These are phyloP conservation scores for Lactarius vividus DNA, from an alignment of 768 basidiomycete species.

Conservation along the genomic window DNA sequence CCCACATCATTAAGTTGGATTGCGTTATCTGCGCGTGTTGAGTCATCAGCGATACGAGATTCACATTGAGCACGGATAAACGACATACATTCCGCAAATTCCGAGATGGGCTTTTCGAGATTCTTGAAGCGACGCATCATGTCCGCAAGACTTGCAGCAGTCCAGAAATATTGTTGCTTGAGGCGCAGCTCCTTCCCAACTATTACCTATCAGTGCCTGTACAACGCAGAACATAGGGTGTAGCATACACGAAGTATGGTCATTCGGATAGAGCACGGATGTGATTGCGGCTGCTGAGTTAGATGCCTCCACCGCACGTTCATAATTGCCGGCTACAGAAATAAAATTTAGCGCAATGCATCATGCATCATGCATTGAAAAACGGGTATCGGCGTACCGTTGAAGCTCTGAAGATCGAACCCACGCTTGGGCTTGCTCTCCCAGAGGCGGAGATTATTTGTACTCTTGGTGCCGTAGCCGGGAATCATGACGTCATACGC, in stretches of 20 bases:
- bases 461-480: conserved; percentile 77
- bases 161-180: conserved; percentile 98
- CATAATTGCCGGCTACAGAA: conserved; percentile 84
- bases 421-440: conserved; percentile 85
- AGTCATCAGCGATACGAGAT: neutral
- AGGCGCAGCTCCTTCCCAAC: conserved; percentile 86
- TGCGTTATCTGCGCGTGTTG: conserved; percentile 57
- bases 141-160: conserved; percentile 81
- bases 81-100: conserved; percentile 76
- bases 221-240: neutral
- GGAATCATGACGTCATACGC: conserved; percentile 97
- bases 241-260: conserved; percentile 57
- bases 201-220: conserved; percentile 30
- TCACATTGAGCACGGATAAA: neutral
- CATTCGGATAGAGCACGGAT: conserved; percentile 93
- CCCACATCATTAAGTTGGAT: conserved; percentile 93
- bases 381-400: conserved; percentile 48
- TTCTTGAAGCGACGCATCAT: conserved; percentile 94
- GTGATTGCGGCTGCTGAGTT: conserved; percentile 94
- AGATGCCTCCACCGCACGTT: conserved; percentile 80
- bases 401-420: conserved; percentile 94
- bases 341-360: neutral
- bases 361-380: neutral
- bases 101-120: conserved; percentile 70
- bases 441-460: conserved; percentile 87